Conservation (phyloP, 192 early-diverging fungal genomes). For the Funneliformis mosseae region DNA sequence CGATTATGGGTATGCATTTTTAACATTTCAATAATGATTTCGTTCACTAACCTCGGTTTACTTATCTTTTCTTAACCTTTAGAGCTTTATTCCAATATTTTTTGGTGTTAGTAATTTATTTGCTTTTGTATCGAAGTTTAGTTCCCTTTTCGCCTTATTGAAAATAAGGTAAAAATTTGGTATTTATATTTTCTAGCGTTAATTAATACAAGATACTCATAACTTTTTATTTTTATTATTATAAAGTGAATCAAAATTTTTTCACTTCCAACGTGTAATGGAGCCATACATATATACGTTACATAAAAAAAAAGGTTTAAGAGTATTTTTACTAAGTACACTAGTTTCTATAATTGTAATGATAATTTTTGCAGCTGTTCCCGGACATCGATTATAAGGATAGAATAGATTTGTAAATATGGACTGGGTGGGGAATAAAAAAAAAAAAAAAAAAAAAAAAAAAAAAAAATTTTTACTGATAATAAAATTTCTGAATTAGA, state of each 20-base stretch:
- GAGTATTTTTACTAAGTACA: slow-evolving; percentile 8
- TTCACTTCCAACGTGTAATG: slow-evolving; percentile 8
- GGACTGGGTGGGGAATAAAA: too few species aligned
- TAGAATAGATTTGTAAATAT: too few species aligned
- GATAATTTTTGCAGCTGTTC: slow-evolving; percentile 16
- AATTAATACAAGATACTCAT: neutral
- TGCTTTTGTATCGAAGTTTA: slow-evolving; percentile 19
- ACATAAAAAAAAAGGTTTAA: slow-evolving; percentile 21
- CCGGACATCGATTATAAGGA: slow-evolving; percentile 29
- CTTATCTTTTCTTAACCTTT: neutral
- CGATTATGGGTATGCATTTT: slow-evolving; percentile 54
- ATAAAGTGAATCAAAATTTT: slow-evolving; percentile 22
- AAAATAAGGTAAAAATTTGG: slow-evolving; percentile 25
- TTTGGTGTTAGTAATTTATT: slow-evolving; percentile 23
- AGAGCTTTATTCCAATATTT: slow-evolving; percentile 33
- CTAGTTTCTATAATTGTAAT: slow-evolving; percentile 19
- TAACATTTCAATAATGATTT: neutral
- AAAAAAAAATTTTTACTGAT: too few species aligned
- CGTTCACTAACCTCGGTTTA: neutral
- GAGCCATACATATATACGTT: slow-evolving; percentile 33
- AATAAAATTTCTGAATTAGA: too few species aligned
- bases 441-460: too few species aligned
- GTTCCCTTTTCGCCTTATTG: slow-evolving; percentile 21
- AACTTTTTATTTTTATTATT: neutral
- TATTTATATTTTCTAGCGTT: neutral